phyloP scores from a whole-genome alignment of 192 early-diverging fungal genomes.

The Polychytrium aggregatum region DNA sequence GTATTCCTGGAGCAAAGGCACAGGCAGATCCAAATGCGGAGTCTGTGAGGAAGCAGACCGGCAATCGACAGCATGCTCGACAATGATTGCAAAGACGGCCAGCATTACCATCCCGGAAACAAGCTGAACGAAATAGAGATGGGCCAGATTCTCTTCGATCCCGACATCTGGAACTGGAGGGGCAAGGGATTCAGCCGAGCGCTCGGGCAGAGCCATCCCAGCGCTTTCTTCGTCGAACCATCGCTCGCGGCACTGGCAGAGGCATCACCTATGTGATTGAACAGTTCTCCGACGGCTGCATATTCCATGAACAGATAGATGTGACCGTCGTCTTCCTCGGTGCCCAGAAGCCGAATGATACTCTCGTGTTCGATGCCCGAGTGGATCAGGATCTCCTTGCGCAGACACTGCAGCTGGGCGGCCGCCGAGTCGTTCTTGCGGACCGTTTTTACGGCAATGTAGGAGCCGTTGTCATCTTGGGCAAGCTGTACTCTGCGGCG shows the following conservation, averaged over 20 bases:
- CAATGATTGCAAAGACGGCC: background rate
- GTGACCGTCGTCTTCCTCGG: slow-evolving; percentile 34
- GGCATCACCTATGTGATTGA: slow-evolving; percentile 52
- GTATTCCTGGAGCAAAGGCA: slow-evolving; percentile 21
- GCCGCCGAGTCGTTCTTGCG: too few species aligned
- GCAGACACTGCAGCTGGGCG: slow-evolving; percentile 15
- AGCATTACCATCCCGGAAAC: slow-evolving; percentile 52
- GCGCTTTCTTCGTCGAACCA: too few species aligned
- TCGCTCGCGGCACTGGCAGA: background rate
- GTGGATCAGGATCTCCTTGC: slow-evolving; percentile 47
- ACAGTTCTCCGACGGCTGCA: slow-evolving; percentile 57
- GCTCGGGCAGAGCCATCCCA: too few species aligned
- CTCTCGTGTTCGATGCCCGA: slow-evolving; percentile 40
- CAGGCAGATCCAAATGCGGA: slow-evolving; percentile 1
- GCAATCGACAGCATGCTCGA: background rate
- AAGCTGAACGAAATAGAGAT: slow-evolving; percentile 63
- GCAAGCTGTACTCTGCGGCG: too few species aligned
- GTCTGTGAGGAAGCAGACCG: background rate
- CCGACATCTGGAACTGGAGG: slow-evolving; percentile 49
- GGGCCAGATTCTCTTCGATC: slow-evolving; percentile 57
- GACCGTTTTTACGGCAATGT: too few species aligned
- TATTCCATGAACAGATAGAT: slow-evolving; percentile 57
- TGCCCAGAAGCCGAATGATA: slow-evolving; percentile 38
- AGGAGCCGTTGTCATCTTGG: too few species aligned
- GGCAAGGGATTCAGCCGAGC: too few species aligned